Evolutionary conservation across 306 rosid genomes (phyloP).

Genomic region (Quercus dentata): DNA sequence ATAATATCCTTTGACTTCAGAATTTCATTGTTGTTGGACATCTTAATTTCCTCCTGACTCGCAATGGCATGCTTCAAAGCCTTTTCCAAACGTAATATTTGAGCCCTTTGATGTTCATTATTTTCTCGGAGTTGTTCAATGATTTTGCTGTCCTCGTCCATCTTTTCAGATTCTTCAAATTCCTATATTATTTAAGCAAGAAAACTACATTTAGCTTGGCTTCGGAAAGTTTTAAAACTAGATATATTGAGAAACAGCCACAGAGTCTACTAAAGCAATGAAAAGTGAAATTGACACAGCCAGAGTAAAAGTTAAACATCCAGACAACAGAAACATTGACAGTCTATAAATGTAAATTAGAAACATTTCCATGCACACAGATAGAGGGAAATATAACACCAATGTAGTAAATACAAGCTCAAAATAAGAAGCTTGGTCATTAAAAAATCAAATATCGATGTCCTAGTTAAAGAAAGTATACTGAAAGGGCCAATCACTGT

Average conservation of each 20-base stretch:
- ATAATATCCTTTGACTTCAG: slow-evolving; percentile 59
- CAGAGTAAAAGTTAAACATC: neutral
- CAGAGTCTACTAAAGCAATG: slow-evolving; percentile 10
- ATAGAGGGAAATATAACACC: neutral
- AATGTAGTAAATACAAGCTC: too few species aligned
- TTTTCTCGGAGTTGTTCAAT: slow-evolving; percentile 74
- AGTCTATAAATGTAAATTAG: neutral
- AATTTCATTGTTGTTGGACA: slow-evolving; percentile 50
- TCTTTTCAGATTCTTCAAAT: slow-evolving; percentile 91
- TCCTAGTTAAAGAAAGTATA: neutral
- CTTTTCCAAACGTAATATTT: slow-evolving; percentile 68
- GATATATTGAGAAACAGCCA: too few species aligned
- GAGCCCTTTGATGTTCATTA: slow-evolving; percentile 57
- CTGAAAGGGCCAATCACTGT: neutral
- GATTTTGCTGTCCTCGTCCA: slow-evolving; percentile 92
- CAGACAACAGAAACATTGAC: neutral
- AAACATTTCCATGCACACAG: neutral
- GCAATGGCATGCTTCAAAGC: slow-evolving; percentile 67
- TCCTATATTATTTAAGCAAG: slow-evolving; percentile 48
- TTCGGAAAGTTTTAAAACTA: slow-evolving; percentile 4
- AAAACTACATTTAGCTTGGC: slow-evolving; percentile 8
- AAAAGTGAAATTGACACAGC: neutral
- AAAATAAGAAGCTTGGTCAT: neutral
- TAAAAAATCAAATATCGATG: neutral
- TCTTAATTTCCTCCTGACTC: slow-evolving; percentile 66